Conservation (phyloP, 108 stramenopile species). For the Halocafeteria seosinensis region DNA sequence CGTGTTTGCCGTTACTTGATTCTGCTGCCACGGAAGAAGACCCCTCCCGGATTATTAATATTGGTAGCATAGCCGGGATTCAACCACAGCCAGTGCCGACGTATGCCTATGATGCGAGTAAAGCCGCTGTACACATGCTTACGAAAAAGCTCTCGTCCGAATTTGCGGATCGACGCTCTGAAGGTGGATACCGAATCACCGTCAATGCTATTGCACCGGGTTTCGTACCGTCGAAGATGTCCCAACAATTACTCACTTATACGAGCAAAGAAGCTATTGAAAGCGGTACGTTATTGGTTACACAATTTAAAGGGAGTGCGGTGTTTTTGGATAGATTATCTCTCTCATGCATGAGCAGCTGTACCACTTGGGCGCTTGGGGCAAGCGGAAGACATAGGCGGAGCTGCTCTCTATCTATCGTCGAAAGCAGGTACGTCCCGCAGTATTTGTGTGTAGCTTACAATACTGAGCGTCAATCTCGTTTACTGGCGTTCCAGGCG, state of each 20-base stretch:
- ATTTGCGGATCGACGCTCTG: slow-evolving; percentile 35
- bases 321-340: no score
- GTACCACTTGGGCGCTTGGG: slow-evolving; percentile 65
- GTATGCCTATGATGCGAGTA: slow-evolving; percentile 74
- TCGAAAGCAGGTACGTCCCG: no score
- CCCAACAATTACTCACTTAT: slow-evolving; percentile 48
- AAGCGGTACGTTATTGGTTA: no score
- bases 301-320: no score
- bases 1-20: slow-evolving; percentile 53
- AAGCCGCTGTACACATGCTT: slow-evolving; percentile 71
- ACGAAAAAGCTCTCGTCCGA: slow-evolving; percentile 72
- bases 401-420: slow-evolving; percentile 59
- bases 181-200: slow-evolving; percentile 38
- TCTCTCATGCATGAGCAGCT: no score
- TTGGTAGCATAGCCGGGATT: slow-evolving; percentile 71
- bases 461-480: no score
- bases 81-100: slow-evolving; percentile 49
- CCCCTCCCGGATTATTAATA: slow-evolving; percentile 69
- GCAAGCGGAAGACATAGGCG: slow-evolving; percentile 68
- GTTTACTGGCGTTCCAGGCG: no score
- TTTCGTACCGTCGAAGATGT: slow-evolving; percentile 65
- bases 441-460: no score
- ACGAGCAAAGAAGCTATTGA: slow-evolving; percentile 32
- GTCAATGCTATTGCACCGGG: slow-evolving; percentile 77
- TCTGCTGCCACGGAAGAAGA: slow-evolving; percentile 18